phyloP scores from a whole-genome alignment of 352 stramenopile species.

The Globisporangium recalcitrans region DNA sequence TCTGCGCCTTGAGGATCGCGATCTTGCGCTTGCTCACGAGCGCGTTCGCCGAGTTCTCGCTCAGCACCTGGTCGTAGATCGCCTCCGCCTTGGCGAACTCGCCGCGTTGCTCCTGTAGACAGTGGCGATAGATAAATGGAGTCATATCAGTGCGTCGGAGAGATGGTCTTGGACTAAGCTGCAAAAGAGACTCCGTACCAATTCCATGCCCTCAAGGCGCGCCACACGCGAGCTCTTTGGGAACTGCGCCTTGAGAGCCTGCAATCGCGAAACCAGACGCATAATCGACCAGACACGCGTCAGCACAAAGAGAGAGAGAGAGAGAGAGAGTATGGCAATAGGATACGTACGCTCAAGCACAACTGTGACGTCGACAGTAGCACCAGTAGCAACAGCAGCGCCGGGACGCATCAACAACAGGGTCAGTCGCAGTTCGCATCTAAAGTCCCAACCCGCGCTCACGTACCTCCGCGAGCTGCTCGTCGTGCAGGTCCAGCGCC shows the following conservation, averaged over 20 bases:
- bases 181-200: constrained; percentile 13
- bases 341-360: constrained; percentile 13
- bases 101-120: constrained; percentile 36
- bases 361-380: constrained; percentile 3
- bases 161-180: neutral
- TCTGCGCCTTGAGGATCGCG: constrained; percentile 58
- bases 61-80: constrained; percentile 55
- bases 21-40: constrained; percentile 64
- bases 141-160: neutral
- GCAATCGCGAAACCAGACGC: neutral
- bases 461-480: constrained; percentile 35
- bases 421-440: neutral
- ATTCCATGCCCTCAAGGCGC: constrained; percentile 50
- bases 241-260: constrained; percentile 52
- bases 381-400: neutral
- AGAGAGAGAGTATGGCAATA: neutral
- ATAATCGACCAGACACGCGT: neutral
- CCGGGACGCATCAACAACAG: constrained; percentile 5
- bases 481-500: constrained; percentile 56
- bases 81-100: constrained; percentile 52
- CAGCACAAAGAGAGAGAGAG: neutral
- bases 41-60: constrained; percentile 51
- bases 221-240: constrained; percentile 52
- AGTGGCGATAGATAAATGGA: neutral
- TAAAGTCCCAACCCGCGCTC: neutral